Evolutionary conservation across 352 stramenopile genomes (phyloP).

Genomic region (Phytophthora uliginosa): DNA sequence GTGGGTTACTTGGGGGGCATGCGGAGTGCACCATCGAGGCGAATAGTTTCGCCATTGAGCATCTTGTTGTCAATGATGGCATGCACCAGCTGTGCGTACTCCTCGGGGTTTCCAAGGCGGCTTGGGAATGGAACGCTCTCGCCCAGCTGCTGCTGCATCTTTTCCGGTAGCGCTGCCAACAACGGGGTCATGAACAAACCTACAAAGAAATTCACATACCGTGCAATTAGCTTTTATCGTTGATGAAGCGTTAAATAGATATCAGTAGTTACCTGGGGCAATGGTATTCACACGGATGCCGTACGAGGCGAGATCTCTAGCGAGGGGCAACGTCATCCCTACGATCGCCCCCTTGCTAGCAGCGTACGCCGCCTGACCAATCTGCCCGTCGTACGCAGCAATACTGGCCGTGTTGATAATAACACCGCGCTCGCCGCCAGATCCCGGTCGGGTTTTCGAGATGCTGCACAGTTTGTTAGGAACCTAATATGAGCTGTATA

Average conservation of each 20-base stretch:
- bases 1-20: constrained; percentile 93
- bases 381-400: constrained; percentile 98
- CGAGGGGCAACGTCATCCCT: constrained; percentile 97
- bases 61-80: constrained; percentile 98
- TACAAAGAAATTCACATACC: constrained; percentile 20
- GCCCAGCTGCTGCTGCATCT: constrained; percentile 95
- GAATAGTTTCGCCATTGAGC: constrained; percentile 99
- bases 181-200: constrained; percentile 98
- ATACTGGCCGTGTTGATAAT: constrained; percentile 99
- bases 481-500: background rate
- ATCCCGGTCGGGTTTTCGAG: constrained; percentile 72
- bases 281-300: constrained; percentile 98
- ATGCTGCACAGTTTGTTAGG: constrained; percentile 67
- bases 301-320: constrained; percentile 94
- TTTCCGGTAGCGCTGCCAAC: constrained; percentile 95
- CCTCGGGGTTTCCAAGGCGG: constrained; percentile 94
- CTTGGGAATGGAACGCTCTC: constrained; percentile 96
- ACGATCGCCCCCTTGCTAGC: constrained; percentile 97
- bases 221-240: background rate
- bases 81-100: constrained; percentile 97
- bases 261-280: constrained; percentile 77
- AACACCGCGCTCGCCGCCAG: constrained; percentile 93
- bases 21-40: constrained; percentile 97
- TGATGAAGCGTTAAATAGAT: background rate
- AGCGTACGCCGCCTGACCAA: constrained; percentile 98